Evolutionary conservation across 805 yeast species (phyloP).

Genomic region (Yarrowia bubula): DNA sequence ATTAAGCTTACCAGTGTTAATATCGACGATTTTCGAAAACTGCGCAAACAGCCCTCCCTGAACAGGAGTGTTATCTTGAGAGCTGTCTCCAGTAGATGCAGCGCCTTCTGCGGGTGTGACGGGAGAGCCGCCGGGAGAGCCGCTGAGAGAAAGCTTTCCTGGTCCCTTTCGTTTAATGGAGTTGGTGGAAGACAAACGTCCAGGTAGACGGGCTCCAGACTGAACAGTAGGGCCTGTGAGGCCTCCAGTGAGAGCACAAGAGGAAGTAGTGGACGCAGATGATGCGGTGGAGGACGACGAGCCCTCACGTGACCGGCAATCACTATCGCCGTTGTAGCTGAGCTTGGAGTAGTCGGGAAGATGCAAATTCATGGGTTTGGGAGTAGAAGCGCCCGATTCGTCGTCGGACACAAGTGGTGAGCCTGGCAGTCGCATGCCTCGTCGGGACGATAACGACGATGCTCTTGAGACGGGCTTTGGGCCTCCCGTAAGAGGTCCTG

Average conservation of each 20-base stretch:
- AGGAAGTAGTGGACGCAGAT: background rate
- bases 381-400: constrained; percentile 37
- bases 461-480: constrained; percentile 32
- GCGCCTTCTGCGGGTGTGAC: constrained; percentile 35
- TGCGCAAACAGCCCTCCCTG: constrained; percentile 57
- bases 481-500: constrained; percentile 20
- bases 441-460: constrained; percentile 40
- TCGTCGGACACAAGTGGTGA: constrained; percentile 27
- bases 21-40: constrained; percentile 84
- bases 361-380: constrained; percentile 32
- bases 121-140: constrained; percentile 28
- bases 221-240: constrained; percentile 17
- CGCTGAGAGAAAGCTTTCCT: constrained; percentile 31
- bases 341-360: constrained; percentile 29
- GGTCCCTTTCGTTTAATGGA: constrained; percentile 23
- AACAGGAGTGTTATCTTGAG: constrained; percentile 27
- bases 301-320: constrained; percentile 34
- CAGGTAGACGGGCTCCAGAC: constrained; percentile 6
- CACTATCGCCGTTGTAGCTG: constrained; percentile 29
- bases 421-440: constrained; percentile 38
- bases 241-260: constrained; percentile 29
- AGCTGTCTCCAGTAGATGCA: constrained; percentile 30
- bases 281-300: constrained; percentile 17
- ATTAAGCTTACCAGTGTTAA: constrained; percentile 85
- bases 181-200: constrained; percentile 14